phyloP scores from a whole-genome alignment of 2,329 filamentous ascomycete species.

The Colletotrichum lupini region DNA sequence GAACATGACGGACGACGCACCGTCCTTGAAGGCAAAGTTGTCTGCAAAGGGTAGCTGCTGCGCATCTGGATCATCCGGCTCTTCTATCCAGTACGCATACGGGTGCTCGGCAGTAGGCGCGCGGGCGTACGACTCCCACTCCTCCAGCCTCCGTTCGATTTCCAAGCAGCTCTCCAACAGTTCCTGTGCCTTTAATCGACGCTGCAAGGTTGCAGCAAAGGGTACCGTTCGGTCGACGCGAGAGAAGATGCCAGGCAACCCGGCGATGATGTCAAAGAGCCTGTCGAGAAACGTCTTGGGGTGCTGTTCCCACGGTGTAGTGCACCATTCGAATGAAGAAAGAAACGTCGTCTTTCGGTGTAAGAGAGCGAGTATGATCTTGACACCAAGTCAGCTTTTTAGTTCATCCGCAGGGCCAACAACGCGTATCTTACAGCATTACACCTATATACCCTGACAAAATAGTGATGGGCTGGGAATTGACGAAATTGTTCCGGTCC shows the following conservation, averaged over 20 bases:
- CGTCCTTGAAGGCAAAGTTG: conserved; percentile 57
- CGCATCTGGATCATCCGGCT: conserved; percentile 42
- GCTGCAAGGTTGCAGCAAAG: conserved; percentile 51
- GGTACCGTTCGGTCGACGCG: conserved; percentile 55
- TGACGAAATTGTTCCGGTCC: conserved; percentile 59
- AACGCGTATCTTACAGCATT: conserved; percentile 55
- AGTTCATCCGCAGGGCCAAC: not conserved
- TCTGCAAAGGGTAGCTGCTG: conserved; percentile 56
- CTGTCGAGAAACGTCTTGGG: conserved; percentile 62
- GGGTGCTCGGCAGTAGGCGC: conserved; percentile 42
- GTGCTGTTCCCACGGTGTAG: conserved; percentile 62
- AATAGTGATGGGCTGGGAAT: conserved; percentile 69
- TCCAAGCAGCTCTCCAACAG: conserved; percentile 59
- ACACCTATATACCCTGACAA: conserved; percentile 65
- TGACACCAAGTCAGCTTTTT: not conserved
- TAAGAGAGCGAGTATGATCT: conserved; percentile 61
- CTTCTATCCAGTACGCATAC: conserved; percentile 54
- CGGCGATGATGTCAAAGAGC: conserved; percentile 62
- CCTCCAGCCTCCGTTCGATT: conserved; percentile 59
- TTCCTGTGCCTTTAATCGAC: conserved; percentile 58
- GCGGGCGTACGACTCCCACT: conserved; percentile 55
- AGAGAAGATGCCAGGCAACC: conserved; percentile 59
- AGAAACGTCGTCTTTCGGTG: conserved; percentile 62
- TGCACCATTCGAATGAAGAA: conserved; percentile 62
- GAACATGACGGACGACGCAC: conserved; percentile 57